Base-by-base conservation (phyloP, 441 rosid genomes). In the Populus hybrid region DNA sequence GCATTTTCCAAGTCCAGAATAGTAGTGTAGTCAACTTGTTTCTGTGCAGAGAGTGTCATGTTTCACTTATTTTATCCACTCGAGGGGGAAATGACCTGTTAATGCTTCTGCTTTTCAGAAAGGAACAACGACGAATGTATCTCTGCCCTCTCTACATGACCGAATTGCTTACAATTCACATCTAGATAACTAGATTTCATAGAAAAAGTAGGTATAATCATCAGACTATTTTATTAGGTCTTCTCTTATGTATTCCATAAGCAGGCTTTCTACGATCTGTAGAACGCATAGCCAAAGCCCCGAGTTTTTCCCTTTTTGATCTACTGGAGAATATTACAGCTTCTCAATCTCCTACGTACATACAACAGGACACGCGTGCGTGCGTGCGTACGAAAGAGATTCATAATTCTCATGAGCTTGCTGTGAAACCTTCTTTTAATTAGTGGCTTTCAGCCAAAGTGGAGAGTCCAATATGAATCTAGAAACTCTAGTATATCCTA, bases 391-490 rank as follows among this genome's bases (percentile, higher is more conserved):
- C 11, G 64, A 59, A 21, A 59, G 64, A 59, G 26, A 56, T 21
- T 7, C 63, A 7, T n/a, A 18, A 56, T 18, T 20, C 63, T 20
- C 20, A 18, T 7, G 23, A 18, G 63, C 63, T 56, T 20, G 10
- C 23, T 20, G 9, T 56, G 63, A 18, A 18, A 20, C 21, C 61
- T 56, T 20, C 26, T 9, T 61, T 23, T 18, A 7, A 69, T 69
- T 6, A 75, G 53, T 80, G 73, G 70, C 33, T 66, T 82, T 75
- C 67, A 70, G 53, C 71, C 16, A 11, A 68, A 81, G 89, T 86
- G 86, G 82, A 66, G 79, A 35, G 72, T 67, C 86, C 87, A 83
- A 69, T 45, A 74, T 21, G 67, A n/a, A 45, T 11, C 12, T 56
- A 24, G 10, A 72, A 74, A 63, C 64, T 7, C 42, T 71, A 16